Conservation (phyloP, 495 filamentous ascomycete genomes). For the Talaromyces trachyspermus region DNA sequence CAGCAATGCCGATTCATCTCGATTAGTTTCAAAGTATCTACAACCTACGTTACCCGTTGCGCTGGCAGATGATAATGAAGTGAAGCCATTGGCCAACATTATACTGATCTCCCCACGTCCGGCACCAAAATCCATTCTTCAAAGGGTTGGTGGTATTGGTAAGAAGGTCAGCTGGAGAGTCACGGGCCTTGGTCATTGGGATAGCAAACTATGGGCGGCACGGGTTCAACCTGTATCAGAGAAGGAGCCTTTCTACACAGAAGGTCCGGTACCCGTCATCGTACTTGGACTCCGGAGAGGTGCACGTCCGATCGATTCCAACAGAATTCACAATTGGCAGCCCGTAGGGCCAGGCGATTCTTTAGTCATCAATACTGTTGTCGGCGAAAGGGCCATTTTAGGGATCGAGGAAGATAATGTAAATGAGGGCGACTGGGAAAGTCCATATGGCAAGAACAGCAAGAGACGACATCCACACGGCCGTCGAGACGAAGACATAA, state of each 20-base stretch:
- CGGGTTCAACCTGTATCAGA: conserved; percentile 63
- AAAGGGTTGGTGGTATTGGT: conserved; percentile 80
- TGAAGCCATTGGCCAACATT: conserved; percentile 81
- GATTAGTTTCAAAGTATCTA: conserved; percentile 59
- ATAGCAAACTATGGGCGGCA: conserved; percentile 83
- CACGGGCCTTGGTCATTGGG: conserved; percentile 61
- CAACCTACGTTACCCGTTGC: conserved; percentile 42
- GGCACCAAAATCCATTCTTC: conserved; percentile 56
- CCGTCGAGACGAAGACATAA: conserved; percentile 23
- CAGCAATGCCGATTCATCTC: conserved; percentile 56
- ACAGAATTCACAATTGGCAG: conserved; percentile 79
- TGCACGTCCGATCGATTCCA: conserved; percentile 70
- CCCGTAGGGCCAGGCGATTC: conserved; percentile 58
- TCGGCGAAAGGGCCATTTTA: conserved; percentile 80
- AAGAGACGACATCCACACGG: conserved; percentile 36
- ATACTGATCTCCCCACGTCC: conserved; percentile 80
- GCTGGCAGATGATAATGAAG: conserved; percentile 48
- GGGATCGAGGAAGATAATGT: conserved; percentile 63
- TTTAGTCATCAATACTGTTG: conserved; percentile 66
- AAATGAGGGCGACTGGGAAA: conserved; percentile 51
- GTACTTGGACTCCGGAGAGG: conserved; percentile 67
- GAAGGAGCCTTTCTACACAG: conserved; percentile 59
- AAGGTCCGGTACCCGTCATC: conserved; percentile 64
- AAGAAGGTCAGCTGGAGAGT: conserved; percentile 77
- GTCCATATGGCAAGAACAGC: conserved; percentile 44